Evolutionary conservation across 2,329 filamentous ascomycete genomes (phyloP).

Genomic region (Claviceps sp.): DNA sequence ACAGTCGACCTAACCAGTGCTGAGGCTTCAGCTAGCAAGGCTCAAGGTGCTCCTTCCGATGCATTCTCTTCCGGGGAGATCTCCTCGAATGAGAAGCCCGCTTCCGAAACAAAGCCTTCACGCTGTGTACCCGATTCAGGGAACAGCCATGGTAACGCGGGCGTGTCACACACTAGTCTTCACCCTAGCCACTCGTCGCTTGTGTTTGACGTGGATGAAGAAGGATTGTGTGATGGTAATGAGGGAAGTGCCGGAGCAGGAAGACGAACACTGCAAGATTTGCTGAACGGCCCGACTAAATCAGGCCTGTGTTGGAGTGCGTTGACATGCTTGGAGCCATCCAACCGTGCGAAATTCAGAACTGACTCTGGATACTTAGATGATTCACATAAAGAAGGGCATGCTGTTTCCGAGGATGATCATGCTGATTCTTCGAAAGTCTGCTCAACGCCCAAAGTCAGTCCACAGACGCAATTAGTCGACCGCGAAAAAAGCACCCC

Average conservation of each 20-base stretch:
- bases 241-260: background rate
- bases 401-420: background rate
- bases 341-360: background rate
- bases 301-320: background rate
- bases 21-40: background rate
- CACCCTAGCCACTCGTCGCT: background rate
- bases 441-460: background rate
- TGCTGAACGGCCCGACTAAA: background rate
- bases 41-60: background rate
- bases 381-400: background rate
- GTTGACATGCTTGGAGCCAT: background rate
- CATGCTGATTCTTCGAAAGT: background rate
- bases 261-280: background rate
- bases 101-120: background rate
- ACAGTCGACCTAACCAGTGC: constrained; percentile 13
- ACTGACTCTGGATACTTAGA: background rate
- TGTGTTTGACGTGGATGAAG: background rate
- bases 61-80: background rate
- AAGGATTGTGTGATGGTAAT: background rate
- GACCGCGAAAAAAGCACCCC: background rate
- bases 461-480: background rate
- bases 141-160: background rate
- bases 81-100: background rate
- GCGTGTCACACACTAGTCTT: background rate
- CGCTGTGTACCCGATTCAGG: background rate